Percentiles rank a stretch among this genome's conserved stretches.
phyloP scores from a whole-genome alignment of 2,329 filamentous ascomycete genomes.

The Aspergillus nomiae region DNA sequence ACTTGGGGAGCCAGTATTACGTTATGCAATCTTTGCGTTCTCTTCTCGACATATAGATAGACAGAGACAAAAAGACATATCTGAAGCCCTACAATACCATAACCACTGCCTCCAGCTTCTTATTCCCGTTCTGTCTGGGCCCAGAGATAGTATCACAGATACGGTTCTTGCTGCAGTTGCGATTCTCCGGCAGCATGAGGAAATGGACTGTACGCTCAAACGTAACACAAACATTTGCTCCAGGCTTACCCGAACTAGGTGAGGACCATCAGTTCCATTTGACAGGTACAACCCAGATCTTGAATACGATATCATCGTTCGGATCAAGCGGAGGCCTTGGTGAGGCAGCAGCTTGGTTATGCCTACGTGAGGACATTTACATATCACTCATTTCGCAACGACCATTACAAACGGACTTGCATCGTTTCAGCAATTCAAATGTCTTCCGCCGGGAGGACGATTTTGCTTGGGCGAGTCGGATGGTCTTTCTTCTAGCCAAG shows the following conservation, averaged over 20 bases:
- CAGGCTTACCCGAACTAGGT: slow-evolving; percentile 15
- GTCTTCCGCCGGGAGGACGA: slow-evolving; percentile 37
- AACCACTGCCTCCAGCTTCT: slow-evolving; percentile 36
- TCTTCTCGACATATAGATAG: slow-evolving; percentile 37
- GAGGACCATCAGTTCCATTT: slow-evolving; percentile 40
- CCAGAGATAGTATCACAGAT: slow-evolving; percentile 27
- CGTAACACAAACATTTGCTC: not conserved
- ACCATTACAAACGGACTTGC: slow-evolving; percentile 36
- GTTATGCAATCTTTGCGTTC: slow-evolving; percentile 36
- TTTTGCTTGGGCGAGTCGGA: slow-evolving; percentile 38
- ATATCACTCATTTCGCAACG: slow-evolving; percentile 36
- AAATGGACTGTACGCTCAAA: slow-evolving; percentile 30
- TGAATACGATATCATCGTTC: slow-evolving; percentile 41
- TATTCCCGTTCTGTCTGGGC: slow-evolving; percentile 34
- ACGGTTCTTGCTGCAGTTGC: slow-evolving; percentile 36
- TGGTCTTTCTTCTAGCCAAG: slow-evolving; percentile 40
- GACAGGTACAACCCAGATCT: slow-evolving; percentile 37
- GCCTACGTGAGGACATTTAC: slow-evolving; percentile 43
- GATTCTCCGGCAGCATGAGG: slow-evolving; percentile 39
- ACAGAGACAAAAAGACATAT: slow-evolving; percentile 20
- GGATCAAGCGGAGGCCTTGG: slow-evolving; percentile 41
- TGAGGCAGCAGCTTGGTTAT: slow-evolving; percentile 44
- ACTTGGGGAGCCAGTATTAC: slow-evolving; percentile 33
- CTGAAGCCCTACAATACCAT: slow-evolving; percentile 36
- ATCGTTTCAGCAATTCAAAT: slow-evolving; percentile 36